These are phyloP conservation scores for Wickerhamomyces rabaulensis DNA, from an alignment of 805 yeast genomes.

Conservation along the genomic window DNA sequence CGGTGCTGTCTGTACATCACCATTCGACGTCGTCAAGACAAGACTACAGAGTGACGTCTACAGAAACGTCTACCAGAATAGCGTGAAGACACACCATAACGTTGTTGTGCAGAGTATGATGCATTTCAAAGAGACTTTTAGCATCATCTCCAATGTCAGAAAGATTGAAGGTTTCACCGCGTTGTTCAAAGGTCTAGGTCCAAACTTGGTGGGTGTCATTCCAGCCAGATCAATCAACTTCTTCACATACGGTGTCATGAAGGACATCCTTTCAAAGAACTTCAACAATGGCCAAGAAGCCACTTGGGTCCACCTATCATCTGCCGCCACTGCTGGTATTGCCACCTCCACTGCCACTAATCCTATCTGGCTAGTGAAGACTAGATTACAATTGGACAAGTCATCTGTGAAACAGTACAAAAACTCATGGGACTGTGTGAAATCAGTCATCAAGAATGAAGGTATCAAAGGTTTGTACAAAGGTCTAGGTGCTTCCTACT, in stretches of 20 bases:
- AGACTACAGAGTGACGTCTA: conserved; percentile 89
- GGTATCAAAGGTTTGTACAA: conserved; percentile 78
- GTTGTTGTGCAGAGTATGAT: conserved; percentile 39
- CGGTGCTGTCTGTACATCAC: conserved; percentile 92
- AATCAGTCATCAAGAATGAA: conserved; percentile 63
- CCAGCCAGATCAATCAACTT: conserved; percentile 97
- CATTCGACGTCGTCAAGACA: conserved; percentile 94
- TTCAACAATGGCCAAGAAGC: conserved; percentile 74
- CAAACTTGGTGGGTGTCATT: conserved; percentile 93
- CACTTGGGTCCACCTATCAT: conserved; percentile 76
- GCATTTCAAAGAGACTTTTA: conserved; percentile 80
- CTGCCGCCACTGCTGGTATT: conserved; percentile 90
- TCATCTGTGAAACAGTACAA: conserved; percentile 60
- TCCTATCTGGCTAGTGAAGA: conserved; percentile 96
- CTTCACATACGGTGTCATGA: conserved; percentile 93
- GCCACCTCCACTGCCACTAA: conserved; percentile 95
- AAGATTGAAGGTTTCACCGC: conserved; percentile 78
- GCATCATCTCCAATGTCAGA: conserved; percentile 65
- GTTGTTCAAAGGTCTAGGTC: conserved; percentile 91
- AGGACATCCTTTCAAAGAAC: conserved; percentile 60
- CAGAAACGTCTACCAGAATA: conserved; percentile 43
- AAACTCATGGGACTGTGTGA: conserved; percentile 81
- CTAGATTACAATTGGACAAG: conserved; percentile 88
- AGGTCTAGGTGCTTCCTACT: conserved; percentile 91
- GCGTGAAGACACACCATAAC: conserved; percentile 26